These are phyloP conservation scores for Rhizophagus prolifer DNA, from an alignment of 192 early-diverging fungal genomes.

Conservation along the genomic window DNA sequence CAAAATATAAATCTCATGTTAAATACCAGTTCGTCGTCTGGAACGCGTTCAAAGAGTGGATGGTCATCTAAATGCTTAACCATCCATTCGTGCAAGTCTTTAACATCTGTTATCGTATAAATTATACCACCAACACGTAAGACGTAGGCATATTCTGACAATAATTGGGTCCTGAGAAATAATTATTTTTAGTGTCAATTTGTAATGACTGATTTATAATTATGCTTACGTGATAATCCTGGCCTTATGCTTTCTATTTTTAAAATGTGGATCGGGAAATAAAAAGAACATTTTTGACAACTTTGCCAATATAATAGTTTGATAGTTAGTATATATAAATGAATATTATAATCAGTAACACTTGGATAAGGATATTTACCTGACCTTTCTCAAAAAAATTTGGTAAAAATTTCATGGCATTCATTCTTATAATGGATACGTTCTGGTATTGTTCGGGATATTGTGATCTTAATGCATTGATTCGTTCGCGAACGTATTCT, in stretches of 20 bases:
- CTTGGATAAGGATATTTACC: slow-evolving; percentile 39
- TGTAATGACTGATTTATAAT: background rate
- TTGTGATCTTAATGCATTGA: slow-evolving; percentile 77
- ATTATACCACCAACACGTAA: slow-evolving; percentile 85
- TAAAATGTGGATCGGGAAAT: slow-evolving; percentile 99
- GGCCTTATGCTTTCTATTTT: slow-evolving; percentile 97
- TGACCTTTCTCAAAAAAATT: slow-evolving; percentile 97
- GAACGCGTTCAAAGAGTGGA: slow-evolving; percentile 87
- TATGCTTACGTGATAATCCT: slow-evolving; percentile 80
- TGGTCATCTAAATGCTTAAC: slow-evolving; percentile 90
- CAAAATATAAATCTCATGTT: background rate
- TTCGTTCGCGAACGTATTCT: slow-evolving; percentile 87
- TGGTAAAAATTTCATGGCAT: slow-evolving; percentile 97
- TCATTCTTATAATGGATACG: slow-evolving; percentile 95
- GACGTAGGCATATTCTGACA: slow-evolving; percentile 97
- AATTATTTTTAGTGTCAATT: background rate
- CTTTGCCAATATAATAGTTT: slow-evolving; percentile 38
- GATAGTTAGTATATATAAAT: too few species aligned
- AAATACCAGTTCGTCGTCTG: slow-evolving; percentile 69
- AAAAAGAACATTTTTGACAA: slow-evolving; percentile 96
- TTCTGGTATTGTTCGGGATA: slow-evolving; percentile 88
- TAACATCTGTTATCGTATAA: slow-evolving; percentile 95
- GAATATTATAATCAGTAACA: background rate
- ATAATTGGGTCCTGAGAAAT: slow-evolving; percentile 46
- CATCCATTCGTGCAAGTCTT: slow-evolving; percentile 94